These are phyloP conservation scores for Heimioporus sp. DNA, from an alignment of 768 basidiomycete genomes.

Conservation along the genomic window DNA sequence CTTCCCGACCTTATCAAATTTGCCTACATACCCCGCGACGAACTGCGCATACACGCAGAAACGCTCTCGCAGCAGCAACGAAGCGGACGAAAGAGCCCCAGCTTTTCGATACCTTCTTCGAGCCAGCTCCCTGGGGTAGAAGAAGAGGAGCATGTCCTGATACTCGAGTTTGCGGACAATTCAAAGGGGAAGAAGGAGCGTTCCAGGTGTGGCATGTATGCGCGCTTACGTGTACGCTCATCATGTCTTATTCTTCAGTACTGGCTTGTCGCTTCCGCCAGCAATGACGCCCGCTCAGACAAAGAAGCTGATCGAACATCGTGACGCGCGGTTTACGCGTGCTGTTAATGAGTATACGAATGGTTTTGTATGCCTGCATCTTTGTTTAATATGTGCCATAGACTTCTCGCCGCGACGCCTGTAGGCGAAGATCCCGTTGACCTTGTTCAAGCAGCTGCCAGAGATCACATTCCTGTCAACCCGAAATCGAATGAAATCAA, in stretches of 20 bases:
- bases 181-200: constrained; percentile 32
- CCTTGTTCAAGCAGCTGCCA: constrained; percentile 65
- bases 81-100: constrained; percentile 38
- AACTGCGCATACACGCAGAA: constrained; percentile 55
- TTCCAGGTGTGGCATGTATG: constrained; percentile 19
- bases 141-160: constrained; percentile 48
- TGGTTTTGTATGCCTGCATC: not conserved
- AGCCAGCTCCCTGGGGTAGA: constrained; percentile 26
- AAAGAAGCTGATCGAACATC: constrained; percentile 67
- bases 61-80: constrained; percentile 18
- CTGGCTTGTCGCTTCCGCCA: constrained; percentile 21
- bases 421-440: constrained; percentile 56
- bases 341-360: constrained; percentile 66
- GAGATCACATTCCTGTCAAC: constrained; percentile 69
- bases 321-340: constrained; percentile 60
- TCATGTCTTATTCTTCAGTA: constrained; percentile 8
- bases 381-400: constrained; percentile 22
- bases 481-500: constrained; percentile 31
- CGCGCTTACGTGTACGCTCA: no score
- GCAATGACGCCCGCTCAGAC: constrained; percentile 54
- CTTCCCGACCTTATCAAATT: constrained; percentile 80
- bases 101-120: constrained; percentile 34
- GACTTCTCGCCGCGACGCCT: constrained; percentile 56
- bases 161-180: constrained; percentile 51
- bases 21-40: constrained; percentile 68